Evolutionary conservation across 495 filamentous ascomycete genomes (phyloP), one percentile per base, ranked within the genome.

Genomic region (Penicillium pancosmium): DNA sequence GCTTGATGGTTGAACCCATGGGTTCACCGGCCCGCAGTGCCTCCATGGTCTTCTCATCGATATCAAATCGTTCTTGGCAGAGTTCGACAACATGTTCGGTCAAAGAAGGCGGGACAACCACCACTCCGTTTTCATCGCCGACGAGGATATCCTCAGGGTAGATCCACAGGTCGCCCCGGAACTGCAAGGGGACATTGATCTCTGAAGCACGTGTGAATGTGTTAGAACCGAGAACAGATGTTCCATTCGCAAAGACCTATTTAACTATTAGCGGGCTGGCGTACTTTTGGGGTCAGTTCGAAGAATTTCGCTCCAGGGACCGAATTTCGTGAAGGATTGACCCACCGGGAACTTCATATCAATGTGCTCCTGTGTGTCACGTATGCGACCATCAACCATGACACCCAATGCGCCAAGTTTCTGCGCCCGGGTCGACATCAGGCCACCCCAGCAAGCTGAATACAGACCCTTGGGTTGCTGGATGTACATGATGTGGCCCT

Each of bases 401-500:
- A 50, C 48, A 4, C 61, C 61, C 25, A 56, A 31, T 18, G 47
- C 52, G 2, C 56, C 56, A 5, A 63, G 56, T n/a, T 53, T 63
- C 38, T 63, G 55, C 11, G 63, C 63, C 11, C 60, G 52, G 16
- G 55, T 66, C 0, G 61, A 63, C 56, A 63, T 63, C 8, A 63
- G 41, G n/a, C 61, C 61, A 35, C 61, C 61, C 61, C 61, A 63
- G 49, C 61, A 63, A 3, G 61, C 61, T 8, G 59, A 66, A 21
- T 31, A 31, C 27, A 66, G 31, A 12, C 53, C 60, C 46, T 66
- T 66, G 10, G 63, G 63, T 25, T 66, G 63, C n/a, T 54, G 49
- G 21, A 66, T 66, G 50, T 66, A 66, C 63, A 66, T 66, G 38
- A 63, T 63, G 34, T 66, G 60, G 48, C 59, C 59, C 21, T 52